Conservation (phyloP, 345 rosid species). For the Kernera saxatilis region DNA sequence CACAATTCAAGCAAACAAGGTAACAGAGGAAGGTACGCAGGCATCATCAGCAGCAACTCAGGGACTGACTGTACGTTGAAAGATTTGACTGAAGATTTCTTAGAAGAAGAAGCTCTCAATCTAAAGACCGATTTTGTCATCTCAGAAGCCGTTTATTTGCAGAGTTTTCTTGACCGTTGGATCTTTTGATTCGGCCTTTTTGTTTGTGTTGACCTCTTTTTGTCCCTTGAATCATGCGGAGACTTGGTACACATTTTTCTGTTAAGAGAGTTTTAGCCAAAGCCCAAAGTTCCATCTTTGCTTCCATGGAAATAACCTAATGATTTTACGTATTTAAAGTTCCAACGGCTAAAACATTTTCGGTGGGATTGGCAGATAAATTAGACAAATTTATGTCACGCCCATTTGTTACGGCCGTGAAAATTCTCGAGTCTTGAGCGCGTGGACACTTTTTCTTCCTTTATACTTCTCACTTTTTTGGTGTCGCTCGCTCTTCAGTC, state of each 20-base stretch:
- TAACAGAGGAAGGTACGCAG: constrained; percentile 60
- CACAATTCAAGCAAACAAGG: constrained; percentile 72
- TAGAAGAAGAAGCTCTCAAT: background rate
- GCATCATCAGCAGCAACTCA: constrained; percentile 33
- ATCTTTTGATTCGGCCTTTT: background rate
- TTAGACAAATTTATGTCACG: too few relatives aligned
- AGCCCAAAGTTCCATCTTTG: background rate
- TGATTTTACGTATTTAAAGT: too few relatives aligned
- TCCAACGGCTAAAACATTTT: too few relatives aligned
- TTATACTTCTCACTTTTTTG: too few relatives aligned
- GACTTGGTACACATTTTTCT: background rate
- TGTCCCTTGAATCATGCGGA: background rate
- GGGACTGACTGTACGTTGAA: constrained; percentile 50
- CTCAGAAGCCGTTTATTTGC: background rate
- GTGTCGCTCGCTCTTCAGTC: too few relatives aligned
- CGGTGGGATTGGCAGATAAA: too few relatives aligned
- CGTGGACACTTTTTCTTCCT: too few relatives aligned
- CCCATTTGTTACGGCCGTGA: too few relatives aligned
- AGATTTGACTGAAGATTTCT: background rate
- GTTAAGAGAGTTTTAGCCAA: background rate
- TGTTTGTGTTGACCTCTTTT: background rate
- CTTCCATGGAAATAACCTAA: background rate
- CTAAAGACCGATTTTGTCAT: background rate
- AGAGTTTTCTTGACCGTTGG: background rate
- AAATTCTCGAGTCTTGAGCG: too few relatives aligned